A percentile compares a stretch with the other conserved stretches of the same genome.
These are phyloP conservation scores for Liquidambar formosana DNA, from an alignment of 164 flowering plant genomes.

Conservation along the genomic window DNA sequence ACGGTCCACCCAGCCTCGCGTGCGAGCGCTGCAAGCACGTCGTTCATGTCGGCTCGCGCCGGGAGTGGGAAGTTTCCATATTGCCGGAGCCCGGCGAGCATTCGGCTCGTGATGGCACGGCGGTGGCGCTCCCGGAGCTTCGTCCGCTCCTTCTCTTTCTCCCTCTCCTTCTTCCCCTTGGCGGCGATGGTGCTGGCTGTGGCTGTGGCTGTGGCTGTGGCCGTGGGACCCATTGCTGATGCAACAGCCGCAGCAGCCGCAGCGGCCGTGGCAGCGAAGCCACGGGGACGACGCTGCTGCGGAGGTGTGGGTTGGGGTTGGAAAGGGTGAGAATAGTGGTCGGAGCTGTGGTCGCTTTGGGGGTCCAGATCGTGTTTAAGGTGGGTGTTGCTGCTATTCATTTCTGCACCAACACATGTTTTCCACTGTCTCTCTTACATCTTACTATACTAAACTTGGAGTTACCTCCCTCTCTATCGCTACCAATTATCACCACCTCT, in stretches of 20 bases:
- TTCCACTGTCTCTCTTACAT: no score
- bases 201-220: conserved; percentile 9
- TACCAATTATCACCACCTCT: no score
- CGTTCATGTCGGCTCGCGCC: conserved; percentile 80
- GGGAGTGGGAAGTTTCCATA: conserved; percentile 77
- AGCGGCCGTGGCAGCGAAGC: conserved; percentile 59
- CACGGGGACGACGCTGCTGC: conserved; percentile 26
- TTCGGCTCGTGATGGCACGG: conserved; percentile 69
- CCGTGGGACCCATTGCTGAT: conserved; percentile 12
- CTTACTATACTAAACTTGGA: no score
- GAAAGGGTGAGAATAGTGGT: conserved; percentile 15
- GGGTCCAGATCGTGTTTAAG: conserved; percentile 36
- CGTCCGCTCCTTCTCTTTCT: conserved; percentile 74
- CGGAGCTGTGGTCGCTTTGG: conserved; percentile 32
- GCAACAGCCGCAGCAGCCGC: conserved; percentile 52
- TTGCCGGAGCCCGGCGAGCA: conserved; percentile 74
- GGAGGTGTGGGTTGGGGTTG: conserved; percentile 14
- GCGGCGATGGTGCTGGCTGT: neutral
- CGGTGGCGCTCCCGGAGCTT: conserved; percentile 75
- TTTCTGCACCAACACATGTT: neutral
- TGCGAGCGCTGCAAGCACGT: conserved; percentile 72
- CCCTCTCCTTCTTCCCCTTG: conserved; percentile 61
- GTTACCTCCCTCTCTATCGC: no score
- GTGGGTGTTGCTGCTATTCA: conserved; percentile 11
- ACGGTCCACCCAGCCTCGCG: conserved; percentile 87